Evolutionary conservation across 2,329 filamentous ascomycete genomes (phyloP).

Genomic region (Colletotrichum tofieldiae): DNA sequence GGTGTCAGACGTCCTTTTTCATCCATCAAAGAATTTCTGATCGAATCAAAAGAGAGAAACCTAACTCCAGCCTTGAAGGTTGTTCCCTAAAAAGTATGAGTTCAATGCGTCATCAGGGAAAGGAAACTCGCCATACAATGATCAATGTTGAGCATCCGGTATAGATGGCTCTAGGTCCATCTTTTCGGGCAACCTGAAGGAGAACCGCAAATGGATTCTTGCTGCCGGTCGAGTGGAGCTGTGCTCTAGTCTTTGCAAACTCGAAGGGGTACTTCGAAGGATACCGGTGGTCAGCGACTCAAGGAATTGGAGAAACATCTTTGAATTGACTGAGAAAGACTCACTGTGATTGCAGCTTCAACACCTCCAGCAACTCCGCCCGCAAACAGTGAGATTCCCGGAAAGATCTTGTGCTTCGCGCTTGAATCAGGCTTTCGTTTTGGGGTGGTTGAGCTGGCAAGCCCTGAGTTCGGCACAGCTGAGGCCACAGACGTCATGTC

Average conservation of each 20-base stretch:
- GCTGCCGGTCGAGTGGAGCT: slow-evolving; percentile 61
- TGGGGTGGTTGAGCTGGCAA: background rate
- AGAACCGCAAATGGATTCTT: slow-evolving; percentile 74
- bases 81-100: slow-evolving; percentile 60
- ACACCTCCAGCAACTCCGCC: slow-evolving; percentile 68
- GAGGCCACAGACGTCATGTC: slow-evolving; percentile 1
- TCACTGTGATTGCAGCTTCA: slow-evolving; percentile 65
- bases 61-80: slow-evolving; percentile 77
- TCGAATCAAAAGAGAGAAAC: slow-evolving; percentile 77
- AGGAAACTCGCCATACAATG: slow-evolving; percentile 50
- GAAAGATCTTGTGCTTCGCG: slow-evolving; percentile 51
- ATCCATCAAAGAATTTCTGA: slow-evolving; percentile 71
- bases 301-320: background rate
- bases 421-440: background rate
- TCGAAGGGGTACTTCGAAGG: slow-evolving; percentile 74
- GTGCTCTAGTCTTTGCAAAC: slow-evolving; percentile 77
- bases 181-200: slow-evolving; percentile 65
- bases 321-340: slow-evolving; percentile 16
- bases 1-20: slow-evolving; percentile 71
- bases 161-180: slow-evolving; percentile 73
- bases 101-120: background rate
- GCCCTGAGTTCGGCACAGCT: background rate
- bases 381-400: slow-evolving; percentile 63
- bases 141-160: slow-evolving; percentile 75
- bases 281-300: background rate